These are phyloP conservation scores for Fraxinus latifolia DNA, from an alignment of 305 asterid species.

Conservation along the genomic window DNA sequence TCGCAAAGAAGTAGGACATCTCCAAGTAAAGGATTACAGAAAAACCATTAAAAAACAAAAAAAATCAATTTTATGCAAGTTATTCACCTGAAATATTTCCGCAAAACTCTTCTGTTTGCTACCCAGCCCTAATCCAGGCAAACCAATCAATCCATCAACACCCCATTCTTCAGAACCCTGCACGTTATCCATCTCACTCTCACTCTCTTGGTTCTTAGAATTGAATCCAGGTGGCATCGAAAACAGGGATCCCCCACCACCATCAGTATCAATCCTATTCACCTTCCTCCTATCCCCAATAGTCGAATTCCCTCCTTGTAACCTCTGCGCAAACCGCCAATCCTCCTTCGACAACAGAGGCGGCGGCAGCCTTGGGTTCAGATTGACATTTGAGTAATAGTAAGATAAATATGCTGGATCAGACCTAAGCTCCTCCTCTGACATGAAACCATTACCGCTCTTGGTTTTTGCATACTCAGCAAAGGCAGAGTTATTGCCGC, in stretches of 20 bases:
- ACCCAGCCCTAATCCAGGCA: slow-evolving; percentile 89
- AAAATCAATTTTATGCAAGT: slow-evolving; percentile 8
- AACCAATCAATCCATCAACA: slow-evolving; percentile 42
- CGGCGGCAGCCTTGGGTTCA: slow-evolving; percentile 96
- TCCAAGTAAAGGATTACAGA: slow-evolving; percentile 5
- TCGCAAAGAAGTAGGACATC: not conserved
- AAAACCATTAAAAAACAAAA: not conserved
- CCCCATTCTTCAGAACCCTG: too few relatives aligned
- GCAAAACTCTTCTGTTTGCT: slow-evolving; percentile 87
- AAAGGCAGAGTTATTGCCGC: slow-evolving; percentile 36
- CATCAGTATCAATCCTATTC: slow-evolving; percentile 58
- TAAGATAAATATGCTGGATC: slow-evolving; percentile 87
- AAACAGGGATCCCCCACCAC: slow-evolving; percentile 61
- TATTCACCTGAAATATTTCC: slow-evolving; percentile 78
- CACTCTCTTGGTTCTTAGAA: slow-evolving; percentile 60
- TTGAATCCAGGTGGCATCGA: slow-evolving; percentile 88
- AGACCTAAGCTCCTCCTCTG: slow-evolving; percentile 97
- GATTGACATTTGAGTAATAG: slow-evolving; percentile 83
- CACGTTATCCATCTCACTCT: slow-evolving; percentile 18
- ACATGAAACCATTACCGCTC: slow-evolving; percentile 61
- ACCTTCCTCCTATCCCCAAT: slow-evolving; percentile 95
- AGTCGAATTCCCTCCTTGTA: slow-evolving; percentile 86
- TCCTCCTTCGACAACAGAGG: slow-evolving; percentile 89
- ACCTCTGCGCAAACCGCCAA: slow-evolving; percentile 87
- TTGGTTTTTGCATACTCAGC: slow-evolving; percentile 61